Conservation (phyloP, 1,284 basidiomycete genomes). For the Ustilago cynodontis region DNA sequence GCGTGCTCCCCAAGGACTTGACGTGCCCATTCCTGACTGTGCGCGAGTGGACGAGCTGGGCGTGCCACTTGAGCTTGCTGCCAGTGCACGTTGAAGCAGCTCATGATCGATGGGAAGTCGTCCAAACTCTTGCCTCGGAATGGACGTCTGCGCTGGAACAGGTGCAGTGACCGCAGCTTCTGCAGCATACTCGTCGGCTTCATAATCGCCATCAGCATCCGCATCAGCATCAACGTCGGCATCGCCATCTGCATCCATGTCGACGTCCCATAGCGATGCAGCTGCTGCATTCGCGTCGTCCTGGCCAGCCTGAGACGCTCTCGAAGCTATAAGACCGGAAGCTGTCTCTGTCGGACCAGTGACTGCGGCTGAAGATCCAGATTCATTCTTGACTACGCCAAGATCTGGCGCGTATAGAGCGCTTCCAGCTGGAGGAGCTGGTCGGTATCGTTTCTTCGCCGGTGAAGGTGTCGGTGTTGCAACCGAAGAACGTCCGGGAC, state of each 20-base stretch:
- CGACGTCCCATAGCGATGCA: slow-evolving; percentile 12
- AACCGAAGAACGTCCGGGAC: slow-evolving; percentile 14
- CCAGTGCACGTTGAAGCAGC: slow-evolving; percentile 27
- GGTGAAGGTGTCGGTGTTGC: slow-evolving; percentile 31
- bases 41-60: background rate
- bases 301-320: background rate
- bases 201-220: slow-evolving; percentile 43
- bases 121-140: background rate
- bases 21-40: background rate
- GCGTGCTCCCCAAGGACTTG: slow-evolving; percentile 11
- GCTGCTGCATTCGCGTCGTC: slow-evolving; percentile 9
- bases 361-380: background rate
- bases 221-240: slow-evolving; percentile 43
- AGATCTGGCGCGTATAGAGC: slow-evolving; percentile 15
- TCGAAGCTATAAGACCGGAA: background rate
- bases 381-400: background rate
- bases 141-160: background rate
- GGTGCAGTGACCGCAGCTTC: slow-evolving; percentile 2
- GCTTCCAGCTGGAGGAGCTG: slow-evolving; percentile 17
- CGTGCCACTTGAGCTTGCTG: slow-evolving; percentile 26
- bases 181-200: slow-evolving; percentile 14
- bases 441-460: slow-evolving; percentile 25
- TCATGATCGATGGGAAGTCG: slow-evolving; percentile 37
- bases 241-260: slow-evolving; percentile 31
- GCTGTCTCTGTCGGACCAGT: background rate